These are phyloP conservation scores for Saccharomycopsis javanensis DNA, from an alignment of 805 yeast species.

Conservation along the genomic window DNA sequence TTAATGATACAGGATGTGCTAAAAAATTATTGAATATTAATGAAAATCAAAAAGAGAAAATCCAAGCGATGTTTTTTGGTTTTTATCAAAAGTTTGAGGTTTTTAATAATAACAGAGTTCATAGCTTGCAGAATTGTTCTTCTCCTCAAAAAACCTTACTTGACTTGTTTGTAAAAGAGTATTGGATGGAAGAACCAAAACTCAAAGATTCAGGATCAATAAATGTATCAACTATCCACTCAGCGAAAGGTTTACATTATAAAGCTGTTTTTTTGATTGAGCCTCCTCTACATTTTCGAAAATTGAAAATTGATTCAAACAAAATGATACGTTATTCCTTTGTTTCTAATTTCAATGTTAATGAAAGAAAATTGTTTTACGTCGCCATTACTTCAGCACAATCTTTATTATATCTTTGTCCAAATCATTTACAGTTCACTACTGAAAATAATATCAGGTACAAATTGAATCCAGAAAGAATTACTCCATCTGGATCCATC, in stretches of 20 bases:
- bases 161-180: constrained; percentile 3
- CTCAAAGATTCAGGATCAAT: constrained; percentile 25
- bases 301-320: constrained; percentile 2
- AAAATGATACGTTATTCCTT: constrained; percentile 13
- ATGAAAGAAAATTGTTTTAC: constrained; percentile 39
- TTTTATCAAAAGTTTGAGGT: constrained; percentile 27
- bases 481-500: neutral
- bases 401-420: constrained; percentile 25
- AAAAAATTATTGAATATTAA: constrained; percentile 20
- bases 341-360: constrained; percentile 11
- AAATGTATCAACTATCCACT: constrained; percentile 58
- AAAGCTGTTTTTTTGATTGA: constrained; percentile 32
- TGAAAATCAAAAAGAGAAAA: constrained; percentile 22
- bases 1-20: constrained; percentile 15
- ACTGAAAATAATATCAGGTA: neutral
- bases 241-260: constrained; percentile 60
- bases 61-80: constrained; percentile 21
- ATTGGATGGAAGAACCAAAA: neutral
- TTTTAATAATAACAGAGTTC: constrained; percentile 22
- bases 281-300: constrained; percentile 1
- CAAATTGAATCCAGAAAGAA: neutral
- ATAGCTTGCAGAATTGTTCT: neutral
- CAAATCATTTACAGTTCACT: neutral
- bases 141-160: neutral
- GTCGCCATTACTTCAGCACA: constrained; percentile 63